A percentile compares a stretch with the other conserved stretches of the same genome.
Conservation (phyloP, 371 early-diverging fungal species). For the Mucor circinelloides region DNA sequence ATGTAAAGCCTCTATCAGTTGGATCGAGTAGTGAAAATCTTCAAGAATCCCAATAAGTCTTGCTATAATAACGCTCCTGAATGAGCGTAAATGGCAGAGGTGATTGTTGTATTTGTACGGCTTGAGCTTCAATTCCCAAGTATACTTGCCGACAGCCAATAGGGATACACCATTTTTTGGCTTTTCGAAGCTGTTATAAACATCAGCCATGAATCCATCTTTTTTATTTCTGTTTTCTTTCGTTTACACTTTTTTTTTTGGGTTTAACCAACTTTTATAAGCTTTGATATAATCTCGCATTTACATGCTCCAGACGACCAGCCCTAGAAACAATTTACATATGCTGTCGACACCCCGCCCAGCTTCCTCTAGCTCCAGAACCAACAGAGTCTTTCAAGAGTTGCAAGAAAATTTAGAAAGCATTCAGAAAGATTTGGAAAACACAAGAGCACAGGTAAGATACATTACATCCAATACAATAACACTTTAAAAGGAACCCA, state of each 20-base stretch:
- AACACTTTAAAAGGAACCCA: neutral
- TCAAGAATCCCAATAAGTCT: too few species aligned
- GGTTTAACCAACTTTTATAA: neutral
- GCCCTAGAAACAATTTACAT: conserved; percentile 17
- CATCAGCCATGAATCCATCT: neutral
- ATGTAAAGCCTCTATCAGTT: too few species aligned
- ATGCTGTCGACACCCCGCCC: conserved; percentile 11
- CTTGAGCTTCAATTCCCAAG: too few species aligned
- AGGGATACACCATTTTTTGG: neutral
- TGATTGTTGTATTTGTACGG: too few species aligned
- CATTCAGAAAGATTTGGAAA: conserved; percentile 27
- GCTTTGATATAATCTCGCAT: neutral
- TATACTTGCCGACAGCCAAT: too few species aligned
- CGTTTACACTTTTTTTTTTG: neutral
- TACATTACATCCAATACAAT: neutral
- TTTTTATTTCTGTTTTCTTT: neutral
- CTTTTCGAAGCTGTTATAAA: neutral
- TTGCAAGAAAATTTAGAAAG: conserved; percentile 22
- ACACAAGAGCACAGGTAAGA: conserved; percentile 23
- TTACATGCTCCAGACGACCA: conserved; percentile 20
- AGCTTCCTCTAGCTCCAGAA: conserved; percentile 22
- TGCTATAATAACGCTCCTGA: too few species aligned
- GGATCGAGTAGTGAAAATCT: too few species aligned
- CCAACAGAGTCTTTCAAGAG: conserved; percentile 25
- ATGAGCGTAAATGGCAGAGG: too few species aligned